Evolutionary conservation across 73 alveolate species (phyloP), one percentile per base, ranked within the genome.

Genomic region (Stentor roeselii): DNA sequence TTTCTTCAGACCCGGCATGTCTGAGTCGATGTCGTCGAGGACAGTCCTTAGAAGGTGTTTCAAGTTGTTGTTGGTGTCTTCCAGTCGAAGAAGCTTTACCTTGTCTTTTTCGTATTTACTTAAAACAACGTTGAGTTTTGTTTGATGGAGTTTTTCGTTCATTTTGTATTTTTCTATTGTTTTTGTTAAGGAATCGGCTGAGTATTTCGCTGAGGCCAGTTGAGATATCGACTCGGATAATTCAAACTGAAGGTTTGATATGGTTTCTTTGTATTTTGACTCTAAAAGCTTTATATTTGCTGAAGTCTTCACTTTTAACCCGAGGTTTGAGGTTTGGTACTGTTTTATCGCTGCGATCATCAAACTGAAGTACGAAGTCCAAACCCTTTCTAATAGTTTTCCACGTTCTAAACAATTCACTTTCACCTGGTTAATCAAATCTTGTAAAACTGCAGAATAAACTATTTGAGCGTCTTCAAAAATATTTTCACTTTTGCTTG

Each of bases 321-420:
- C 21, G 21, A 76, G 32, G 32, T 41, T 76, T 37, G 36, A 15
- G 15, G 34, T 37, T 76, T 41, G 60, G 39, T 76, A 39, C 14
- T 14, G n/a, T 76, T 35, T 41, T 21, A 76, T 39, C n/a, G 84
- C 84, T 35, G 27, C 39, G n/a, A 39, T 30, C 60, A 76, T 39
- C 15, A 76, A 40, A 39, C 36, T 27, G 30, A 76, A 76, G 39
- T 76, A 76, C 11, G 59, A 89, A 31, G 60, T 87, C 87, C 93
- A 87, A 30, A 87, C 58, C 75, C 89, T 50, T 75, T 77, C 83
- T 0, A 87, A 30, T 3, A 78, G 59, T 36, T 42, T 84, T 21
- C 93, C 93, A 78, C 93, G 36, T 59, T 84, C 50, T n/a, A 60
- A 14, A 37, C 93, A 87, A 3, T 83, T 58, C 42, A 87, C 76